phyloP scores from a whole-genome alignment of 768 basidiomycete genomes.

The Amylocystis lapponica region DNA sequence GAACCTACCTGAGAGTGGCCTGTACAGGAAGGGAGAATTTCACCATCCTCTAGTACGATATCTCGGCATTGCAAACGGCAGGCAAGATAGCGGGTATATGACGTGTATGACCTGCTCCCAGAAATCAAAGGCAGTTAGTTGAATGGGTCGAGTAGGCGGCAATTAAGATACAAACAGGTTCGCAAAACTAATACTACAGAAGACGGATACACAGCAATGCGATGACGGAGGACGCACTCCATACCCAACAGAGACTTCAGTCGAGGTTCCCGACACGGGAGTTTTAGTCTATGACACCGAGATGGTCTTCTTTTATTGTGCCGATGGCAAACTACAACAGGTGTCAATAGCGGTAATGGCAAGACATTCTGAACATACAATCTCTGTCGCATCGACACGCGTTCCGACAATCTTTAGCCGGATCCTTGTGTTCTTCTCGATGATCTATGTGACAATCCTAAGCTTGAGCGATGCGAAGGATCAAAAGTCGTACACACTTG shows the following conservation, averaged over 20 bases:
- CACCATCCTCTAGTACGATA: too few species aligned
- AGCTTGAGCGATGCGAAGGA: background rate
- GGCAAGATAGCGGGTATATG: too few species aligned
- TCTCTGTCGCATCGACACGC: slow-evolving; percentile 95
- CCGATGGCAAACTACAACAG: slow-evolving; percentile 84
- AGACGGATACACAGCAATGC: slow-evolving; percentile 12
- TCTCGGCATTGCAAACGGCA: too few species aligned
- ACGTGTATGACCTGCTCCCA: too few species aligned
- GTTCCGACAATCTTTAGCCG: slow-evolving; percentile 98
- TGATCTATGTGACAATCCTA: slow-evolving; percentile 49
- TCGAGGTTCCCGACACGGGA: too few species aligned
- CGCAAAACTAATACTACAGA: slow-evolving; percentile 9
- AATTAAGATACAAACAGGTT: background rate
- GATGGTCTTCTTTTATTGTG: slow-evolving; percentile 96
- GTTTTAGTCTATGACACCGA: slow-evolving; percentile 79
- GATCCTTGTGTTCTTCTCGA: slow-evolving; percentile 89
- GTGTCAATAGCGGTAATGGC: background rate
- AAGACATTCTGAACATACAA: slow-evolving; percentile 48
- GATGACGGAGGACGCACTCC: background rate
- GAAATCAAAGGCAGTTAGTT: too few species aligned
- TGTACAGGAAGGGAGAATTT: too few species aligned
- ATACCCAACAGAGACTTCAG: background rate
- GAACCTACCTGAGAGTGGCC: too few species aligned
- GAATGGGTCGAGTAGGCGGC: background rate
- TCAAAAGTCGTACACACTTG: slow-evolving; percentile 42